These are phyloP conservation scores for Angomonas desouzai DNA, from an alignment of 208 protist genomes.

Conservation along the genomic window DNA sequence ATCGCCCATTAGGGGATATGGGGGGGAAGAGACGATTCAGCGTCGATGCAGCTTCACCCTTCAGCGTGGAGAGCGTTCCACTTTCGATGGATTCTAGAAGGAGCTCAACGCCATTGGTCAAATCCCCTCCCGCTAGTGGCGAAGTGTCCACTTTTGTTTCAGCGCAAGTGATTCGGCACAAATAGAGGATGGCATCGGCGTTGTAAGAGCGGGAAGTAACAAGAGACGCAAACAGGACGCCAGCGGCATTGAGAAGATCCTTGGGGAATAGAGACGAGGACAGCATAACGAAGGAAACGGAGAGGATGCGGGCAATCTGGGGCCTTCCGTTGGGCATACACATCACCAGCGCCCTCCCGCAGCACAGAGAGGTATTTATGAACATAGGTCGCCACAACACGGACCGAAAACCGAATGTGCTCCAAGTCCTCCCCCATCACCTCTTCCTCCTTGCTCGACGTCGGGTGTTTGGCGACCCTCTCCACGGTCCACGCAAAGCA, in stretches of 20 bases:
- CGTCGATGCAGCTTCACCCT: background rate
- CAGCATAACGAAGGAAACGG: constrained; percentile 57
- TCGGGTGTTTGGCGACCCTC: constrained; percentile 47
- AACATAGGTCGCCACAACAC: constrained; percentile 76
- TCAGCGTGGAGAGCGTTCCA: background rate
- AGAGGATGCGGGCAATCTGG: constrained; percentile 9
- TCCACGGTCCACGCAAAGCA: constrained; percentile 67
- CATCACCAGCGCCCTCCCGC: constrained; percentile 4
- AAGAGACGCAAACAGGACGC: constrained; percentile 69
- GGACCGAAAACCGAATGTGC: constrained; percentile 78
- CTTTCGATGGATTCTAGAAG: background rate
- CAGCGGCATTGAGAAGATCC: constrained; percentile 85
- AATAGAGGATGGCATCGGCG: background rate
- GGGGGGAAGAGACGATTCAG: constrained; percentile 18
- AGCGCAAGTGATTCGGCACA: background rate
- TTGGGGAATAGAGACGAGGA: constrained; percentile 68
- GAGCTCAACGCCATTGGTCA: background rate
- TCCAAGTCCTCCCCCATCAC: constrained; percentile 76
- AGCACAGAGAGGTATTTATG: constrained; percentile 57
- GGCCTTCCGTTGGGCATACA: background rate
- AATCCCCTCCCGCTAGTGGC: background rate
- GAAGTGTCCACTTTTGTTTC: background rate
- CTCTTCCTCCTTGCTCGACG: constrained; percentile 2
- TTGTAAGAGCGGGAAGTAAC: constrained; percentile 62
- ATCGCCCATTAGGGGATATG: constrained; percentile 71